A percentile compares a stretch with the other conserved stretches of the same genome.
Evolutionary conservation across 306 rosid genomes (phyloP).

Genomic region (Castanopsis chinensis): DNA sequence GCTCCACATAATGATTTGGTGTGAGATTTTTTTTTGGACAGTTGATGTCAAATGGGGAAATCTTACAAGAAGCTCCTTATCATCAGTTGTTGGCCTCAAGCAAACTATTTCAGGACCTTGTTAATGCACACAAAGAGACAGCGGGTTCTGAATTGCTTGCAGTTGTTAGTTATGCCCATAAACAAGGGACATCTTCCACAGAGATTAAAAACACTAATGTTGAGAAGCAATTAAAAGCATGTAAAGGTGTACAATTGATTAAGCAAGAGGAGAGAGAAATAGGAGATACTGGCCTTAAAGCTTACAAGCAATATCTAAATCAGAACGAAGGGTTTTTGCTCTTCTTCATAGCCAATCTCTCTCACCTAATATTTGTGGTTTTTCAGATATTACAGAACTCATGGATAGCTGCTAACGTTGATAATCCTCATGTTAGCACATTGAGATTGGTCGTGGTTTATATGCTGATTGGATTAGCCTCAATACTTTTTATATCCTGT

Average conservation of each 20-base stretch:
- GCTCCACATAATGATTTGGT: not conserved
- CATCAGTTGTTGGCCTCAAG: conserved; percentile 34
- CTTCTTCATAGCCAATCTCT: conserved; percentile 20
- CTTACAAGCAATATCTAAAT: conserved; percentile 52
- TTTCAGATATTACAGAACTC: conserved; percentile 43
- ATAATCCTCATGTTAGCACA: conserved; percentile 22
- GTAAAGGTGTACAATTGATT: conserved; percentile 37
- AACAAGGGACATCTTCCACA: not conserved
- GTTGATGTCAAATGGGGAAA: conserved; percentile 56
- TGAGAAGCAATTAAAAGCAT: conserved; percentile 10
- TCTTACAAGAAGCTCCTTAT: conserved; percentile 44
- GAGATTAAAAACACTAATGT: conserved; percentile 18
- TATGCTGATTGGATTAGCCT: conserved; percentile 24
- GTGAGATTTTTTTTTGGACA: conserved; percentile 6
- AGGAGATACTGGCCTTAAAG: conserved; percentile 51
- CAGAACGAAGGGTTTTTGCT: conserved; percentile 40
- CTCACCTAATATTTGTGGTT: conserved; percentile 21
- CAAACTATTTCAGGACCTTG: conserved; percentile 56
- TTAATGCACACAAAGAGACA: conserved; percentile 52
- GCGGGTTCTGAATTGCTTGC: conserved; percentile 27
- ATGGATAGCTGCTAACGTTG: conserved; percentile 59
- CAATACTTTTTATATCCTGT: conserved; percentile 21
- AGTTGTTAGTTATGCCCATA: not conserved
- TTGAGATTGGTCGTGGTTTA: conserved; percentile 33
- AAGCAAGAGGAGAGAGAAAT: conserved; percentile 53